phyloP scores from a whole-genome alignment of 164 flowering plant species.

The Magnolia changhungtana region DNA sequence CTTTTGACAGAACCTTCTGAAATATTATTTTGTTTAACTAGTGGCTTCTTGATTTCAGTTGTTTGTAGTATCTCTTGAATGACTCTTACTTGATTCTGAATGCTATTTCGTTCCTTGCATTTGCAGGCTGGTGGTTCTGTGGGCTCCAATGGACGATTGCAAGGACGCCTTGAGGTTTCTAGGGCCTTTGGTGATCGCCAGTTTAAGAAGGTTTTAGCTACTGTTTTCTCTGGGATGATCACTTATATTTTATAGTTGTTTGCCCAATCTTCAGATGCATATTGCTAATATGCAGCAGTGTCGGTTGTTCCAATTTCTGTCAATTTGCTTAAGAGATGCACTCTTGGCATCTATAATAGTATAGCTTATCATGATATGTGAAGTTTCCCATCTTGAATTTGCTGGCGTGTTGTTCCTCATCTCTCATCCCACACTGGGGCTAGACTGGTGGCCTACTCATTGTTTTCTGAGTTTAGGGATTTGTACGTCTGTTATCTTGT shows the following conservation, averaged over 20 bases:
- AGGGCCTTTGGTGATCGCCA: constrained; percentile 95
- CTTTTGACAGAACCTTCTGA: not conserved
- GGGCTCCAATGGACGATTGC: constrained; percentile 75
- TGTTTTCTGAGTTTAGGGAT: too few species aligned
- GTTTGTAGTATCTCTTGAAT: not conserved
- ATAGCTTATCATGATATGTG: not conserved
- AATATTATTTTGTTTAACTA: not conserved
- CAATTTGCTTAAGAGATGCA: not conserved
- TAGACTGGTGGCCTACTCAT: too few species aligned
- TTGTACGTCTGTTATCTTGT: too few species aligned
- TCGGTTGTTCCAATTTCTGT: not conserved
- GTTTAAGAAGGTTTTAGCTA: constrained; percentile 67
- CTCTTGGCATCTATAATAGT: not conserved
- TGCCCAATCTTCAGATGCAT: not conserved
- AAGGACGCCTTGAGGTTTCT: constrained; percentile 94
- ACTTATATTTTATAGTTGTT: not conserved
- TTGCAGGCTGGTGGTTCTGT: constrained; percentile 83
- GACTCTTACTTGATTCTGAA: not conserved
- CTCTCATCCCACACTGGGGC: too few species aligned
- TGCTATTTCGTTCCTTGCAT: constrained; percentile 2
- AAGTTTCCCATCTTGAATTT: not conserved
- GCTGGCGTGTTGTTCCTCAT: not conserved
- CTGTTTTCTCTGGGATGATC: not conserved
- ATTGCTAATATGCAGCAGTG: not conserved
- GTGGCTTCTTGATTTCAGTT: not conserved